Evolutionary conservation across 257 asterid species (phyloP).

Genomic region (Phtheirospermum japonicum): DNA sequence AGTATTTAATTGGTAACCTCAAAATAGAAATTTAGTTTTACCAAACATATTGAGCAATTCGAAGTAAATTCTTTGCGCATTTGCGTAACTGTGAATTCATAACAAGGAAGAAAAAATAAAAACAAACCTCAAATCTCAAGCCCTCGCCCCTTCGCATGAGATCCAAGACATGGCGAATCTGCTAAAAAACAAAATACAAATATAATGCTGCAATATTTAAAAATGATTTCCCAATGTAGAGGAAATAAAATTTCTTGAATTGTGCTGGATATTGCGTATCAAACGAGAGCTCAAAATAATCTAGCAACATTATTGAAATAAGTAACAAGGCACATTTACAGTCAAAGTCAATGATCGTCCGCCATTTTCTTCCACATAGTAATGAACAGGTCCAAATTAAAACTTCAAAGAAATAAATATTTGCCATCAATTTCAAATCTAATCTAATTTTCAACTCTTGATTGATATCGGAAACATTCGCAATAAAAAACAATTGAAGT

Average conservation of each 20-base stretch:
- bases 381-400: too few species aligned
- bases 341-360: too few species aligned
- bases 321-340: too few species aligned
- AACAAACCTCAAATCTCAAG: constrained; percentile 77
- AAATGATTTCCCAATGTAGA: not conserved
- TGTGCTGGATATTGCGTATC: not conserved
- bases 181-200: constrained; percentile 35
- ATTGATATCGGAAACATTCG: too few species aligned
- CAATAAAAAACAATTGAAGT: too few species aligned
- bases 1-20: not conserved
- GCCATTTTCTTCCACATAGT: too few species aligned
- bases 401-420: too few species aligned
- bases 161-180: constrained; percentile 90
- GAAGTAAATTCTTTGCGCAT: too few species aligned
- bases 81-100: not conserved
- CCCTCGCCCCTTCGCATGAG: constrained; percentile 95
- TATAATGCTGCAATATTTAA: not conserved
- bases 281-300: not conserved
- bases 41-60: not conserved
- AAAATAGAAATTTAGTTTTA: not conserved
- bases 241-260: not conserved
- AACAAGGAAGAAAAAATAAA: not conserved
- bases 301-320: not conserved
- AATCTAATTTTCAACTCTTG: too few species aligned
- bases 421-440: too few species aligned